Percentiles rank a stretch among this genome's conserved stretches.
phyloP scores from a whole-genome alignment of 495 filamentous ascomycete species.

The Hypoxylon crocopeplum region DNA sequence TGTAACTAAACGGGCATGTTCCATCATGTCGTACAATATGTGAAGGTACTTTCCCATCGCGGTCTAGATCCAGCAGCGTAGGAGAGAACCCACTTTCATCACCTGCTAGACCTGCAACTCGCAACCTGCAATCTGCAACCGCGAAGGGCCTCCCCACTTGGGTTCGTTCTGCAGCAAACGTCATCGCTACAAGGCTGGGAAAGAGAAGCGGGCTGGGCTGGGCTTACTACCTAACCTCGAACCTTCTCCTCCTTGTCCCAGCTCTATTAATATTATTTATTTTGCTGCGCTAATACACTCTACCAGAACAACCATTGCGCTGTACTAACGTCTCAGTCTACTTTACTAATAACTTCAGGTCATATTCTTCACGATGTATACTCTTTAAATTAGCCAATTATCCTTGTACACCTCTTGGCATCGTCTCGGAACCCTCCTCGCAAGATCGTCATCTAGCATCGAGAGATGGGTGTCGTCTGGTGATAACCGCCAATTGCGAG shows the following conservation, averaged over 20 bases:
- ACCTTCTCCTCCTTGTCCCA: background rate
- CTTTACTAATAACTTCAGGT: background rate
- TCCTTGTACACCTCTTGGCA: background rate
- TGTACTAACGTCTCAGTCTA: no score
- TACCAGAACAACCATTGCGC: no score
- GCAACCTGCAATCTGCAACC: background rate
- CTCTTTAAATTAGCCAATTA: background rate
- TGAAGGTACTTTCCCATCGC: slow-evolving; percentile 26
- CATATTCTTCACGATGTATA: slow-evolving; percentile 1
- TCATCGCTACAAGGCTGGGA: slow-evolving; percentile 39
- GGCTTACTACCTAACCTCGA: slow-evolving; percentile 13
- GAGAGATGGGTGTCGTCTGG: slow-evolving; percentile 30
- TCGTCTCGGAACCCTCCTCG: background rate
- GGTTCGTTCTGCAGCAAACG: slow-evolving; percentile 33
- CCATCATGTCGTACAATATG: slow-evolving; percentile 4
- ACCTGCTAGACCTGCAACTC: slow-evolving; percentile 34
- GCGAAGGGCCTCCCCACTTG: slow-evolving; percentile 6
- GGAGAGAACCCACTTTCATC: slow-evolving; percentile 10
- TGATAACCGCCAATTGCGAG: slow-evolving; percentile 20
- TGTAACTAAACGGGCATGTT: slow-evolving; percentile 15
- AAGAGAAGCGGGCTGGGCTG: background rate
- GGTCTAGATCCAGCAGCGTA: slow-evolving; percentile 3
- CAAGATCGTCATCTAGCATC: slow-evolving; percentile 1
- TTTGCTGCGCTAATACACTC: no score
- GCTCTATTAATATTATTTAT: no score